These are phyloP conservation scores for Afroboletus lepidellus DNA, from an alignment of 1,284 basidiomycete species.

Conservation along the genomic window DNA sequence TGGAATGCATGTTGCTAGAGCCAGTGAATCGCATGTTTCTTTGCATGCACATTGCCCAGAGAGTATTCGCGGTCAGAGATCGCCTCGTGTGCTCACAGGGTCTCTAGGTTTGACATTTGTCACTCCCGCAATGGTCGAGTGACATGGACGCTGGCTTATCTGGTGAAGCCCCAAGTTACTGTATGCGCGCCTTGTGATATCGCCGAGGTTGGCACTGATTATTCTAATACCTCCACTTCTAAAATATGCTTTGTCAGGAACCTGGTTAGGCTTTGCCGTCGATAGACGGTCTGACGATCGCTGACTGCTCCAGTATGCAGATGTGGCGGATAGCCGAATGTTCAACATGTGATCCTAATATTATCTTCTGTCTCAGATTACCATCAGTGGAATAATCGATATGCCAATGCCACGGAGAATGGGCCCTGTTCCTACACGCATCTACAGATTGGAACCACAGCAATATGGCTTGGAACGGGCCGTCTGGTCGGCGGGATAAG, in stretches of 20 bases:
- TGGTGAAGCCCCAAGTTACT: background rate
- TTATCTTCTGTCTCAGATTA: background rate
- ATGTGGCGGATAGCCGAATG: background rate
- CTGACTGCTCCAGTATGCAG: background rate
- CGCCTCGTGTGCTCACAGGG: background rate
- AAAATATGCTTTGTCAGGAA: background rate
- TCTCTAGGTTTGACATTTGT: background rate
- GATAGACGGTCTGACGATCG: background rate
- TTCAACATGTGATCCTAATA: background rate
- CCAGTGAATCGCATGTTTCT: background rate
- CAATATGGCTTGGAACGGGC: conserved; percentile 1
- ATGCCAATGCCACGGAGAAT: background rate
- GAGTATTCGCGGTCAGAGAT: background rate
- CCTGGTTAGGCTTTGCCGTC: background rate
- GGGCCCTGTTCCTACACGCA: background rate
- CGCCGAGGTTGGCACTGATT: background rate
- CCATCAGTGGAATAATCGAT: background rate
- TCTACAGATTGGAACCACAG: conserved; percentile 1
- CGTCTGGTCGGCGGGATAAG: background rate
- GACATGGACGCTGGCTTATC: background rate
- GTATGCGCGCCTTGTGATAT: background rate
- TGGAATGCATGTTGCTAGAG: no score
- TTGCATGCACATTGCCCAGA: background rate
- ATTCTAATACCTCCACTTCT: background rate
- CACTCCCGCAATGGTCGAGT: background rate